Percentiles rank a stretch among this genome's conserved stretches.
phyloP scores from a whole-genome alignment of 2,329 filamentous ascomycete species.

The Penicillium thymicola region DNA sequence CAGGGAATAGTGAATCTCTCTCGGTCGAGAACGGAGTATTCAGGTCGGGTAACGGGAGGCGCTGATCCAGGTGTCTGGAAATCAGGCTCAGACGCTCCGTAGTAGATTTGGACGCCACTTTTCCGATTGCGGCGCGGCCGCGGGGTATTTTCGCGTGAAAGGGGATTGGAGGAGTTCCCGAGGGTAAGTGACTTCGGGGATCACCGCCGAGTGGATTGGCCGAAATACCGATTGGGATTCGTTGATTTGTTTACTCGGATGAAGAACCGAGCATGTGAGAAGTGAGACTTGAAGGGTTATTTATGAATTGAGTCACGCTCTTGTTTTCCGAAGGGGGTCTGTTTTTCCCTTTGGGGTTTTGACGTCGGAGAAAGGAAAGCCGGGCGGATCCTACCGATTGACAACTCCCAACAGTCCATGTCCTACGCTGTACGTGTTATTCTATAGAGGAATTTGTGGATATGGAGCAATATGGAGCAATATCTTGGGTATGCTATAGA shows the following conservation, averaged over 20 bases:
- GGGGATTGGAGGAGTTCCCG: constrained; percentile 19
- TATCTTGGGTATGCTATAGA: neutral
- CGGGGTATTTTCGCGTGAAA: constrained; percentile 22
- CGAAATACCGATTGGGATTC: constrained; percentile 9
- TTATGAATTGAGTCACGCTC: constrained; percentile 8
- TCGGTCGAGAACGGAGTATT: constrained; percentile 64
- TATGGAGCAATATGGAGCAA: neutral
- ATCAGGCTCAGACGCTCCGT: constrained; percentile 57
- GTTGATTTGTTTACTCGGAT: constrained; percentile 10
- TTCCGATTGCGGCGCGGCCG: constrained; percentile 37
- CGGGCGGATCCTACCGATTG: constrained; percentile 19
- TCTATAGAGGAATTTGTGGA: neutral
- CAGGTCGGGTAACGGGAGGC: constrained; percentile 53
- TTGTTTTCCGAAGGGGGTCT: neutral
- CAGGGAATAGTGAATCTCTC: constrained; percentile 49
- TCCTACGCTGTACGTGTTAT: constrained; percentile 15
- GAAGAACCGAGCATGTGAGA: neutral
- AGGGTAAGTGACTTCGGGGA: constrained; percentile 25
- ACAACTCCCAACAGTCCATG: neutral
- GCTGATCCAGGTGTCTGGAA: constrained; percentile 58
- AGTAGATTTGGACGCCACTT: constrained; percentile 48
- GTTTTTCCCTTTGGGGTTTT: neutral
- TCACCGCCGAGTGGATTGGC: constrained; percentile 20
- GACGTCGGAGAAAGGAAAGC: constrained; percentile 5
- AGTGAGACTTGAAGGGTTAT: neutral